These are phyloP conservation scores for Daldinia childiae DNA, from an alignment of 495 filamentous ascomycete species.

Conservation along the genomic window DNA sequence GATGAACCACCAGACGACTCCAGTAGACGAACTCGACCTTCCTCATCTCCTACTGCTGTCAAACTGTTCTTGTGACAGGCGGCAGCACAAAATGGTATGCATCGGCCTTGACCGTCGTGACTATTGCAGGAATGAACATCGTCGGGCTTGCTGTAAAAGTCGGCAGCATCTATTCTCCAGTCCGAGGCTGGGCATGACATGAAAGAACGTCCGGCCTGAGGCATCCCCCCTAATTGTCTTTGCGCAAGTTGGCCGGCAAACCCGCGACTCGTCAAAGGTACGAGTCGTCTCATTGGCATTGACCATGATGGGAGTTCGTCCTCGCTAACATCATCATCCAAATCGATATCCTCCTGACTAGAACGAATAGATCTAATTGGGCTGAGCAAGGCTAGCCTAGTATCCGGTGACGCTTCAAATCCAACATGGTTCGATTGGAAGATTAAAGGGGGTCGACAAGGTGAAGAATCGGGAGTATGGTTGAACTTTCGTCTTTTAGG, in stretches of 20 bases:
- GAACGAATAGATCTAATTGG: constrained; percentile 50
- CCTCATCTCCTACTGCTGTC: constrained; percentile 89
- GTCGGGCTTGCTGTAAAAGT: constrained; percentile 73
- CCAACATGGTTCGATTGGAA: constrained; percentile 39
- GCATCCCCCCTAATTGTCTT: constrained; percentile 52
- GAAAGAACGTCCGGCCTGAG: constrained; percentile 45
- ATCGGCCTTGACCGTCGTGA: constrained; percentile 61
- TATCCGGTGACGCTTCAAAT: constrained; percentile 34
- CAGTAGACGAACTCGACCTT: constrained; percentile 80
- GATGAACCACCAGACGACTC: constrained; percentile 66
- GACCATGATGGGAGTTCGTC: constrained; percentile 38
- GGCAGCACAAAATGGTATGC: constrained; percentile 82
- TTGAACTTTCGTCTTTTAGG: constrained; percentile 56
- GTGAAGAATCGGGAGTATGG: constrained; percentile 47
- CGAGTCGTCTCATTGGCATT: constrained; percentile 30
- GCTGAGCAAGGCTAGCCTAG: constrained; percentile 46
- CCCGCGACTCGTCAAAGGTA: constrained; percentile 52
- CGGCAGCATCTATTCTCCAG: constrained; percentile 76
- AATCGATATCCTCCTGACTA: constrained; percentile 42
- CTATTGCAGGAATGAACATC: constrained; percentile 71
- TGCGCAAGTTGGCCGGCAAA: constrained; percentile 55
- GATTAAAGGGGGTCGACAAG: constrained; percentile 42
- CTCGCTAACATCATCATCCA: constrained; percentile 45
- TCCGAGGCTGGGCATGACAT: constrained; percentile 57
- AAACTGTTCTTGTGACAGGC: constrained; percentile 83